Evolutionary conservation across 2,329 filamentous ascomycete genomes (phyloP), one percentile per base, ranked within the genome.

Genomic region (Epichloe sibirici): DNA sequence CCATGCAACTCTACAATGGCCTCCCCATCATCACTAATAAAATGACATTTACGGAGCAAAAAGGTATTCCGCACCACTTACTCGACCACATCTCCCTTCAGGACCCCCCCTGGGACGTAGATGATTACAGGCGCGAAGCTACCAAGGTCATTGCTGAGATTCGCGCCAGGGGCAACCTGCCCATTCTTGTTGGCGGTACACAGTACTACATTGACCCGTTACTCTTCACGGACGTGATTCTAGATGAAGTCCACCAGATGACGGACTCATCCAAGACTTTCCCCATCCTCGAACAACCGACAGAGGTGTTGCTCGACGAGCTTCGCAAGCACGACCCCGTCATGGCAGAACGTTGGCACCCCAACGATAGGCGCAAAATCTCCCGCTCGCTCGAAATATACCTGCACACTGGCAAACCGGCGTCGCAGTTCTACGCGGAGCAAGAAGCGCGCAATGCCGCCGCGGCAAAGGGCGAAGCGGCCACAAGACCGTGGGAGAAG

Each of bases 11-110:
- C 71, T 98, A 98, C 67, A 78, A 80, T 51, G 93, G 93, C 3
- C 73, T 98, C 44, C 90, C 93, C 5, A 85, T 97, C 57, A 91
- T 97, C 60, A 98, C 93, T 28, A 98, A 98, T 68, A 95, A 97
- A 66, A 86, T 97, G 54, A 81, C 87, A 0, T 50, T 64, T 1
- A 76, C 82, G 21, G 91, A 97, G 65, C 83, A 83, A 62, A 79
- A 85, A 55, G 88, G 85, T 9, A 75, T 98, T 11, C 85, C 86
- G 4, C 93, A 98, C 65, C 91, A 98, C 67, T 73, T 98, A 3
- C 78, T 98, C 25, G 88, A 87, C 49, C 84, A 83, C 57, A 84
- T 97, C 52, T 76, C 79, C 5, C 72, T 93, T 2, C 76, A 86
- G 39, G 81, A 91, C 56, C 82, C 83, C 82, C 83, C 90, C 0